Evolutionary conservation across 2,329 filamentous ascomycete species (phyloP).

Genomic region (Stemphylium beticola): DNA sequence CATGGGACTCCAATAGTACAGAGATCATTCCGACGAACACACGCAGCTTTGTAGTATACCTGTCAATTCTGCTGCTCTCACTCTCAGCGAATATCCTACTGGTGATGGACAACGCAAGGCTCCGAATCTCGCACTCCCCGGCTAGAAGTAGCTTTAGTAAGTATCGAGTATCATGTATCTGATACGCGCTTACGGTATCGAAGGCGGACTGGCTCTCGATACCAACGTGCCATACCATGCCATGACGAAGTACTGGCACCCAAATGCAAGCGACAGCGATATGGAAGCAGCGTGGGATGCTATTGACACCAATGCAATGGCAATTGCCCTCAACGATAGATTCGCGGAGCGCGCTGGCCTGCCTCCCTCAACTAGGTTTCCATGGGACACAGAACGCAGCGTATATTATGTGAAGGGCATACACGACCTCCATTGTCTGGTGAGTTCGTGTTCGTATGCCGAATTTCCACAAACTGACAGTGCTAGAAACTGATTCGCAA

Average conservation of each 20-base stretch:
- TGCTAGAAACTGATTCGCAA: slow-evolving; percentile 44
- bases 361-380: slow-evolving; percentile 36
- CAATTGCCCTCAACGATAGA: slow-evolving; percentile 39
- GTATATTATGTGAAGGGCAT: slow-evolving; percentile 46
- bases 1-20: slow-evolving; percentile 33
- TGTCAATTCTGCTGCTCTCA: slow-evolving; percentile 38
- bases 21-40: slow-evolving; percentile 37
- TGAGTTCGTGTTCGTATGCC: slow-evolving; percentile 6
- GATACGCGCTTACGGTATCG: neutral
- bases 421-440: slow-evolving; percentile 45
- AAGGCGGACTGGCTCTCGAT: slow-evolving; percentile 40
- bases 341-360: slow-evolving; percentile 33
- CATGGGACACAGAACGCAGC: slow-evolving; percentile 45
- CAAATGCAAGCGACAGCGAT: slow-evolving; percentile 30
- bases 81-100: slow-evolving; percentile 39
- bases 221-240: slow-evolving; percentile 34
- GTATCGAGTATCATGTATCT: neutral
- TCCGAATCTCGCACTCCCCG: slow-evolving; percentile 22
- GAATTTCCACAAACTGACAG: neutral
- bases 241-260: slow-evolving; percentile 41
- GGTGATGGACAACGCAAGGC: slow-evolving; percentile 33
- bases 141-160: slow-evolving; percentile 36
- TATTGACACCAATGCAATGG: slow-evolving; percentile 42
- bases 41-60: slow-evolving; percentile 32
- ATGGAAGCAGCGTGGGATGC: slow-evolving; percentile 44